A percentile compares a stretch with the other conserved stretches of the same genome.
Evolutionary conservation across 495 filamentous ascomycete species (phyloP).

Genomic region (Penicillium cataractarum): DNA sequence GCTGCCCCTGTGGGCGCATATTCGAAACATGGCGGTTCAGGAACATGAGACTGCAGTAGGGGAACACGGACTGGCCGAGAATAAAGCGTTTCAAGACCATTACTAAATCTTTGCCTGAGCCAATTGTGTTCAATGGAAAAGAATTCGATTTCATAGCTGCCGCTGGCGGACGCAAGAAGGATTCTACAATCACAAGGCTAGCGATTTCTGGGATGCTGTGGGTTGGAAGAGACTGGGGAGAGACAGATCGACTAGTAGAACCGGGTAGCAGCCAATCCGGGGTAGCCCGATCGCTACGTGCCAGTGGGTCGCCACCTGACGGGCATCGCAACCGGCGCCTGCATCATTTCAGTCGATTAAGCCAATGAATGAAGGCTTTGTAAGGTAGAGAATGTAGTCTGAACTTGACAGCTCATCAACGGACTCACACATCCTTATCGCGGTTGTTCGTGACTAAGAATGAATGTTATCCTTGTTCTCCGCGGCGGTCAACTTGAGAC

Average conservation of each 20-base stretch:
- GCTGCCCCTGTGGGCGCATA: neutral
- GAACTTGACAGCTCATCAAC: neutral
- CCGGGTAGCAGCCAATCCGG: neutral
- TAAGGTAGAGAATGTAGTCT: neutral
- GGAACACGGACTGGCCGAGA: no score
- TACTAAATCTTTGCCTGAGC: neutral
- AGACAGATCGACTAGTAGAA: neutral
- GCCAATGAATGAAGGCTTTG: neutral
- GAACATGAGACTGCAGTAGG: neutral
- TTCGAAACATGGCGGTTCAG: neutral
- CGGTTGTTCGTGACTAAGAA: neutral
- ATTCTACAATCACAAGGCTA: neutral
- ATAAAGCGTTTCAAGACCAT: neutral
- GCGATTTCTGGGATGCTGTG: no score
- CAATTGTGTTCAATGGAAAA: neutral
- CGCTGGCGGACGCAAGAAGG: neutral
- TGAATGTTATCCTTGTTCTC: neutral
- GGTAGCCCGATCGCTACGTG: slow-evolving; percentile 1
- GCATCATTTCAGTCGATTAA: neutral
- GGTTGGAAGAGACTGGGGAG: neutral
- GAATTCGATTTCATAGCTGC: neutral
- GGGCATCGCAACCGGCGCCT: neutral
- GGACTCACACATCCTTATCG: neutral
- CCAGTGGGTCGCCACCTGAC: neutral
- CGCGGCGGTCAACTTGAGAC: neutral